Evolutionary conservation across 2,329 filamentous ascomycete genomes (phyloP).

Genomic region (Scolecobasidium constrictum): DNA sequence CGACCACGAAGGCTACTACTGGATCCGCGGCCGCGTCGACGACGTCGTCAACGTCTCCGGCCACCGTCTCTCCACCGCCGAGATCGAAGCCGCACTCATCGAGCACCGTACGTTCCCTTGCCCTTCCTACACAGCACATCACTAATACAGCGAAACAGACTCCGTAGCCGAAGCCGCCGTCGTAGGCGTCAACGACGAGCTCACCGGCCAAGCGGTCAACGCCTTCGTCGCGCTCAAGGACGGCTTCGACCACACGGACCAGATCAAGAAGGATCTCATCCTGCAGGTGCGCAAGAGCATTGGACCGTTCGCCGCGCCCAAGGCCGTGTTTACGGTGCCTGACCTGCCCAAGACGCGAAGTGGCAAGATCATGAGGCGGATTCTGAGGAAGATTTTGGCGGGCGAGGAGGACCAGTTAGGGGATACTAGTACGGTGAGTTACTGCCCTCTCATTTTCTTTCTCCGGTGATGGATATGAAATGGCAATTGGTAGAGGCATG

Average conservation of each 20-base stretch:
- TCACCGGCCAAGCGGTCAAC: constrained; percentile 94
- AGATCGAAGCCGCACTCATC: constrained; percentile 93
- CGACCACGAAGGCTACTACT: constrained; percentile 98
- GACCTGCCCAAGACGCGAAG: constrained; percentile 95
- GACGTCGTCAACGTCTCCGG: constrained; percentile 98
- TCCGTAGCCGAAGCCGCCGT: constrained; percentile 89
- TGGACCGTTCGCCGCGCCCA: constrained; percentile 92
- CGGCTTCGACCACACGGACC: constrained; percentile 62
- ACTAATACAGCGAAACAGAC: constrained; percentile 25
- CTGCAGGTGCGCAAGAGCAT: constrained; percentile 96
- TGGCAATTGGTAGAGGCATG: not conserved
- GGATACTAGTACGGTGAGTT: constrained; percentile 77
- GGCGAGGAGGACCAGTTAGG: constrained; percentile 96
- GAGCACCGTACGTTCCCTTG: constrained; percentile 54
- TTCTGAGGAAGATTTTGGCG: constrained; percentile 91
- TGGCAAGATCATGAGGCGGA: constrained; percentile 98
- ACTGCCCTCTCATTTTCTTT: constrained; percentile 9
- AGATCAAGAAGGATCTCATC: constrained; percentile 84
- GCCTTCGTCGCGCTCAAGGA: constrained; percentile 93
- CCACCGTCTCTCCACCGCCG: constrained; percentile 89
- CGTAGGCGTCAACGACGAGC: constrained; percentile 83
- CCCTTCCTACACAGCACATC: constrained; percentile 11
- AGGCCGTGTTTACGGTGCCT: constrained; percentile 80
- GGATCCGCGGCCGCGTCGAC: constrained; percentile 96
- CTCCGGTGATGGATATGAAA: too few relatives aligned